Evolutionary conservation across 805 yeast genomes (phyloP), one percentile per base, ranked within the genome.

Genomic region (Ogataea thermomethanolica): DNA sequence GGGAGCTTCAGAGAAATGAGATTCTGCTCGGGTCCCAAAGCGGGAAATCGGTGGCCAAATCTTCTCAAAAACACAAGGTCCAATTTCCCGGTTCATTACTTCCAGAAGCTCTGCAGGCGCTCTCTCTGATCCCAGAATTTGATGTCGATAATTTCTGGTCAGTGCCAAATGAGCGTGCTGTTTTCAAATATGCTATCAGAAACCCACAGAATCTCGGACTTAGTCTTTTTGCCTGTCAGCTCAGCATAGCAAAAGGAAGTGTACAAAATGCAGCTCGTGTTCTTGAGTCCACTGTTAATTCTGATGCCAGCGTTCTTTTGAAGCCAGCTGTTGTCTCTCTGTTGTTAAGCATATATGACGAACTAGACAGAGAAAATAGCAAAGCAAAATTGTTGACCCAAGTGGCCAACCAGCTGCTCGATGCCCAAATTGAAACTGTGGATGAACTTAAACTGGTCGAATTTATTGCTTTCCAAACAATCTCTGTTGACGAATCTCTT

Each of bases 251-350:
- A 22, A 33, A 49, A 11, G 58, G 55, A 3, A 68, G 65, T 15
- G 46, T 45, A 11, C 64, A 65, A 35, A 58, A 62, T 31, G 67
- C 73, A 1, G 55, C 59, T 9, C 31, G 53, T 7, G 42, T 67
- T 7, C 55, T 75, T 33, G 75, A 73, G 50, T 50, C 55, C 21
- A 41, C 65, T 4, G 22, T 55, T 8, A 37, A 41, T 2, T 13
- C 34, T 2, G 36, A 43, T 13, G 25, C 45, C 10, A 11, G 34
- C 13, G 45, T 33, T 8, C 36, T 50, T 20, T 30, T 55, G 4
- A 41, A 51, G 4, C 81, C 85, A 3, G 75, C 76, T 4, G 55
- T 82, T 32, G 64, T 74, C 28, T 76, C 78, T 21, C 60, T 72
- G 5, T 58, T 79, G 22, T 64, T 73, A 8, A 65, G 75, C 10